phyloP scores from a whole-genome alignment of 306 rosid species.

The Cucurbita maxima region DNA sequence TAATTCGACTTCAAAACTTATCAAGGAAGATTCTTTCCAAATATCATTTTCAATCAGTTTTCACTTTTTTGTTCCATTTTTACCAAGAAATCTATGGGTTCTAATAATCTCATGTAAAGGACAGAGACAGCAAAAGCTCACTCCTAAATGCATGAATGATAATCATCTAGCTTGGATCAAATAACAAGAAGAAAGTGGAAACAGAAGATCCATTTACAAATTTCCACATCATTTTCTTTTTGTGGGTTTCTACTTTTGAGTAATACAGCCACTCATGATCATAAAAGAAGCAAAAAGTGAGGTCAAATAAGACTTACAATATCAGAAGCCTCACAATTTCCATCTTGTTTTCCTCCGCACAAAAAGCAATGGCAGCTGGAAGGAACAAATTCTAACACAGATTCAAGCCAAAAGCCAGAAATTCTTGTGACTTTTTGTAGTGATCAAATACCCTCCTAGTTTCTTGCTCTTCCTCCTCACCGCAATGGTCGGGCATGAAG shows the following conservation, averaged over 20 bases:
- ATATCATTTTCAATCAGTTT: neutral
- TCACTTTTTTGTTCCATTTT: neutral
- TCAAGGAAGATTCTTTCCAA: neutral
- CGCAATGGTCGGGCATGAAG: slow-evolving; percentile 67
- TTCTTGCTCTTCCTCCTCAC: slow-evolving; percentile 70
- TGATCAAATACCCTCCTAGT: slow-evolving; percentile 77
- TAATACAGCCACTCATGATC: slow-evolving; percentile 2
- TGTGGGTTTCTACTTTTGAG: neutral
- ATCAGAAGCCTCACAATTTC: neutral
- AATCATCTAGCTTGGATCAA: neutral
- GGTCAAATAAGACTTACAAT: neutral
- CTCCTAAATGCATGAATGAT: neutral
- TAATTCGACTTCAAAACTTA: neutral
- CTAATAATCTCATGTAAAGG: neutral
- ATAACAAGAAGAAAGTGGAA: neutral
- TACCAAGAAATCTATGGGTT: neutral
- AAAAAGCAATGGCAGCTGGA: slow-evolving; percentile 1
- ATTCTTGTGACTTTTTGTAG: slow-evolving; percentile 76
- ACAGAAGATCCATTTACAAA: slow-evolving; percentile 1
- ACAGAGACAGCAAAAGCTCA: neutral
- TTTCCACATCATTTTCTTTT: neutral
- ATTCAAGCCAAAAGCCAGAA: slow-evolving; percentile 83
- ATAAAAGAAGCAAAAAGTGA: neutral
- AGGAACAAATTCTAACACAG: neutral
- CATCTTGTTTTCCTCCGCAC: neutral